Percentiles rank a stretch among this genome's conserved stretches.
Conservation (phyloP, 768 basidiomycete species). For the Rhizopogon salebrosus region DNA sequence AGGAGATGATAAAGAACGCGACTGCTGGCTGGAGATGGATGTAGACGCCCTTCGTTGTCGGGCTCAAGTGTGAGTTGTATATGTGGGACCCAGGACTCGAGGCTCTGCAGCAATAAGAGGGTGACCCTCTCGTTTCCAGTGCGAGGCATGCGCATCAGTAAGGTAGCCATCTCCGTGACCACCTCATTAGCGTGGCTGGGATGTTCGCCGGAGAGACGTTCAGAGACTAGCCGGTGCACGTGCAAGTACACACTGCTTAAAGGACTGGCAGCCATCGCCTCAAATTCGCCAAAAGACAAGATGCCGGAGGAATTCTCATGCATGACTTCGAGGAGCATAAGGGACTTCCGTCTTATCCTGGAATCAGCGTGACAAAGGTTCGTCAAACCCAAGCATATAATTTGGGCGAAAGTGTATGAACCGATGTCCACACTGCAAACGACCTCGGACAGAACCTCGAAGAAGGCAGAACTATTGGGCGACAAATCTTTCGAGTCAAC, state of each 20-base stretch:
- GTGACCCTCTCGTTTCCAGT: slow-evolving; percentile 43
- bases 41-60: slow-evolving; percentile 37
- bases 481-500: slow-evolving; percentile 49
- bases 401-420: slow-evolving; percentile 68
- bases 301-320: slow-evolving; percentile 67
- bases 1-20: slow-evolving; percentile 75
- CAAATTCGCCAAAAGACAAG: slow-evolving; percentile 65
- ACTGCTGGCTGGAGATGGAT: slow-evolving; percentile 42
- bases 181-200: slow-evolving; percentile 60
- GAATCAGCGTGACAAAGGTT: slow-evolving; percentile 75
- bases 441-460: slow-evolving; percentile 72
- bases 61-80: slow-evolving; percentile 55
- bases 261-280: slow-evolving; percentile 65
- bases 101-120: slow-evolving; percentile 66
- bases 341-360: slow-evolving; percentile 66
- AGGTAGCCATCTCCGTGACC: slow-evolving; percentile 63
- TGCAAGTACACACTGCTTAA: slow-evolving; percentile 75
- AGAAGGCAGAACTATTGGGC: slow-evolving; percentile 61
- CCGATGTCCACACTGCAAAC: slow-evolving; percentile 50
- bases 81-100: slow-evolving; percentile 81
- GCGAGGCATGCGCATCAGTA: slow-evolving; percentile 61
- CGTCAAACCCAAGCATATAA: slow-evolving; percentile 71
- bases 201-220: slow-evolving; percentile 74
- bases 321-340: slow-evolving; percentile 69
- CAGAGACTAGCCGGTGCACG: slow-evolving; percentile 73